phyloP scores from a whole-genome alignment of 257 asterid species.

The Rehmannia glutinosa region DNA sequence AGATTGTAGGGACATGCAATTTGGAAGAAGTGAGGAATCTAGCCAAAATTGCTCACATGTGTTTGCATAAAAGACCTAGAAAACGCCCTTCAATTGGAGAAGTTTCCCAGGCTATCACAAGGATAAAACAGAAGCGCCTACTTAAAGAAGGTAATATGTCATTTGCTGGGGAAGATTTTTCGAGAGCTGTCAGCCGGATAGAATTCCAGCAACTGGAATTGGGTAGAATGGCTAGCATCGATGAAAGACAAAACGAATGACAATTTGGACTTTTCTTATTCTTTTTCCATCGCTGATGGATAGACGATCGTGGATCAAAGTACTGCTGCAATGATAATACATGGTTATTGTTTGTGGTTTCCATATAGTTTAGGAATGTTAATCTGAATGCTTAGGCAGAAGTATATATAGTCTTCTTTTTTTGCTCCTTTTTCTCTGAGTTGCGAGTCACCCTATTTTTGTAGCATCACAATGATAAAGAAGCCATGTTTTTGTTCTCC shows the following conservation, averaged over 20 bases:
- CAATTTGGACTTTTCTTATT: not conserved
- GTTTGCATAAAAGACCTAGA: conserved; percentile 61
- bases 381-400: too few species aligned
- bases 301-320: not conserved
- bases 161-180: conserved; percentile 50
- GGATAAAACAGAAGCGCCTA: conserved; percentile 57
- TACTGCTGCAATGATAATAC: not conserved
- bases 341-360: not conserved
- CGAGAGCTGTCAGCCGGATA: conserved; percentile 60
- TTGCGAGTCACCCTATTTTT: too few species aligned
- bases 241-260: conserved; percentile 35
- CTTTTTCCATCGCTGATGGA: not conserved
- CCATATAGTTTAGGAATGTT: not conserved
- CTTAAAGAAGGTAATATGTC: conserved; percentile 67
- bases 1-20: conserved; percentile 63
- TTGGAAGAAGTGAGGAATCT: conserved; percentile 66
- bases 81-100: conserved; percentile 82
- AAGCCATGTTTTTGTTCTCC: too few species aligned
- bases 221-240: conserved; percentile 49
- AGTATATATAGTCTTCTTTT: too few species aligned
- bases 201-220: conserved; percentile 73
- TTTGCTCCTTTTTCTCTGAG: too few species aligned
- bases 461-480: too few species aligned
- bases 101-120: conserved; percentile 73
- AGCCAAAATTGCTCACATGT: conserved; percentile 69